phyloP scores from a whole-genome alignment of 371 early-diverging fungal genomes.

The Rhizopus stolonifer region DNA sequence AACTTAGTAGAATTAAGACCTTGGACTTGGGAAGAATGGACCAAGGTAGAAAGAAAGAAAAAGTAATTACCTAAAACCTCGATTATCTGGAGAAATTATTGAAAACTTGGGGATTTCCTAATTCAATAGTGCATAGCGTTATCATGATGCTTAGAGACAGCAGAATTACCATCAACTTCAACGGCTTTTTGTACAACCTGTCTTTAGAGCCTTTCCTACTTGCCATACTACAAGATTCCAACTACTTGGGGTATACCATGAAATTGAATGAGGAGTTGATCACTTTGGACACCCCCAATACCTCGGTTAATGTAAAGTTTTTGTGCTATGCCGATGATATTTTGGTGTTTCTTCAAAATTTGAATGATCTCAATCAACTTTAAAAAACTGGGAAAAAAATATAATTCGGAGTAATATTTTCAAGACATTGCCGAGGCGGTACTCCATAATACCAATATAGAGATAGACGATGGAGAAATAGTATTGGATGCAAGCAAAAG shows the following conservation, averaged over 20 bases:
- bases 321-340: slow-evolving; percentile 16
- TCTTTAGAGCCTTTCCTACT: slow-evolving; percentile 5
- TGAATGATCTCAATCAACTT: neutral
- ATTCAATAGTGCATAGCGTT: neutral
- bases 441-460: neutral
- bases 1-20: too few species aligned
- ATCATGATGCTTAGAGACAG: neutral
- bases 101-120: too few species aligned
- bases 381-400: neutral
- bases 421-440: slow-evolving; percentile 2
- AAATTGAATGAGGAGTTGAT: too few species aligned
- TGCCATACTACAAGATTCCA: too few species aligned
- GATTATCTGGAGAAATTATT: too few species aligned
- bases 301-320: neutral
- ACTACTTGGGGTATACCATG: too few species aligned
- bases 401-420: neutral
- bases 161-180: neutral
- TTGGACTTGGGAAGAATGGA: too few species aligned
- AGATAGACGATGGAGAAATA: slow-evolving; percentile 1
- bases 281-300: too few species aligned
- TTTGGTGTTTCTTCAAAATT: slow-evolving; percentile 1
- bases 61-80: too few species aligned
- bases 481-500: slow-evolving; percentile 1
- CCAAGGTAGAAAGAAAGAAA: too few species aligned
- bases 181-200: slow-evolving; percentile 15